These are phyloP conservation scores for Globisporangium perplexum DNA, from an alignment of 352 stramenopile genomes.

Conservation along the genomic window DNA sequence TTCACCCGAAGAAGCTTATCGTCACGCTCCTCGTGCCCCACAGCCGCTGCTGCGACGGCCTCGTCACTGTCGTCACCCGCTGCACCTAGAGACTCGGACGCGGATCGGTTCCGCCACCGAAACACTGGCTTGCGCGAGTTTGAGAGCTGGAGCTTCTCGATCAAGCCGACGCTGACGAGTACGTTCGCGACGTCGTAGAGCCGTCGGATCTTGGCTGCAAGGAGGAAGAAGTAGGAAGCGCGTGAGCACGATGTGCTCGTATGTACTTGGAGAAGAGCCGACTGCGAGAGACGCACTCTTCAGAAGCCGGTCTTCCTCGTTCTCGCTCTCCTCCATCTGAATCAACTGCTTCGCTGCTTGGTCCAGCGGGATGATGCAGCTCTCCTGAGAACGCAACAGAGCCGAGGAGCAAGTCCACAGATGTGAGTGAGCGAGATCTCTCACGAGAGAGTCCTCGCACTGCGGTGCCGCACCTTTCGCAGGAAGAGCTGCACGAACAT, in stretches of 20 bases:
- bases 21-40: background rate
- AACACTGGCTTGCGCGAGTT: conserved; percentile 83
- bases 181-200: conserved; percentile 98
- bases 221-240: background rate
- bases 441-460: background rate
- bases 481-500: conserved; percentile 96
- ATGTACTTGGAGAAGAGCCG: background rate
- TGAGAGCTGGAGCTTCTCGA: conserved; percentile 85
- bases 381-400: conserved; percentile 34
- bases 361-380: conserved; percentile 90
- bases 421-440: background rate
- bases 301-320: conserved; percentile 65
- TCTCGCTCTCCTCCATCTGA: conserved; percentile 75
- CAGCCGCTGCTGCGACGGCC: background rate
- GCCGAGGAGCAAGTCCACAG: background rate
- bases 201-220: conserved; percentile 90
- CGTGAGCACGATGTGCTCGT: background rate
- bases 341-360: conserved; percentile 93
- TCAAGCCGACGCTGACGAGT: conserved; percentile 89
- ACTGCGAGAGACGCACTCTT: conserved; percentile 51
- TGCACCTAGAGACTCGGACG: conserved; percentile 3
- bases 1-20: conserved; percentile 16
- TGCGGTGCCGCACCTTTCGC: conserved; percentile 37
- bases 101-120: conserved; percentile 55
- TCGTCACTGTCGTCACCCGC: background rate